Evolutionary conservation across 1,139 yeast species (phyloP).

Genomic region (Geotrichum klebahnii): DNA sequence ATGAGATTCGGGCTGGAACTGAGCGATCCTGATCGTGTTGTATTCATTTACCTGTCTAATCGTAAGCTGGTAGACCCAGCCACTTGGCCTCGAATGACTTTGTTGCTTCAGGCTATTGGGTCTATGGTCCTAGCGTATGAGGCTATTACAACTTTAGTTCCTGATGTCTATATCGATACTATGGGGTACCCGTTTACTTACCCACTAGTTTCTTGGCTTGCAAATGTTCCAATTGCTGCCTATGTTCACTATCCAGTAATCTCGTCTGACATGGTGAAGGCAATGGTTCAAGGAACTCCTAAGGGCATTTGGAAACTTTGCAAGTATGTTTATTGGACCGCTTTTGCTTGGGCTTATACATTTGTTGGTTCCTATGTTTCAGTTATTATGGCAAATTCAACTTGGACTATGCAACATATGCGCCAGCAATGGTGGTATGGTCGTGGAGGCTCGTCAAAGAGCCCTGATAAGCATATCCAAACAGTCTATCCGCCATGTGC

Average conservation of each 20-base stretch:
- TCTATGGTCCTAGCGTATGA: conserved; percentile 64
- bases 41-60: conserved; percentile 64
- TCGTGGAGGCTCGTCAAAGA: conserved; percentile 20
- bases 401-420: conserved; percentile 87
- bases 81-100: conserved; percentile 75
- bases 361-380: conserved; percentile 64
- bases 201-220: conserved; percentile 44
- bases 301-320: conserved; percentile 32
- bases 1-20: conserved; percentile 65
- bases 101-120: conserved; percentile 85
- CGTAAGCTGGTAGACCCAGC: conserved; percentile 63
- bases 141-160: conserved; percentile 64
- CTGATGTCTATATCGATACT: conserved; percentile 92
- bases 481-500: conserved; percentile 87
- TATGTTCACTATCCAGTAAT: conserved; percentile 94
- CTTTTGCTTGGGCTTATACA: conserved; percentile 53
- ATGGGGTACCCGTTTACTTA: conserved; percentile 90
- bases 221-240: conserved; percentile 71
- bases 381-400: conserved; percentile 71
- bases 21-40: conserved; percentile 48
- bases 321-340: conserved; percentile 72
- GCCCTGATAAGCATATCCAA: conserved; percentile 37
- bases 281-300: conserved; percentile 28
- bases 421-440: conserved; percentile 53
- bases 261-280: conserved; percentile 72